Percentiles rank a stretch among this genome's conserved stretches.
Evolutionary conservation across 2,329 filamentous ascomycete species (phyloP).

Genomic region (Curvularia lunata): DNA sequence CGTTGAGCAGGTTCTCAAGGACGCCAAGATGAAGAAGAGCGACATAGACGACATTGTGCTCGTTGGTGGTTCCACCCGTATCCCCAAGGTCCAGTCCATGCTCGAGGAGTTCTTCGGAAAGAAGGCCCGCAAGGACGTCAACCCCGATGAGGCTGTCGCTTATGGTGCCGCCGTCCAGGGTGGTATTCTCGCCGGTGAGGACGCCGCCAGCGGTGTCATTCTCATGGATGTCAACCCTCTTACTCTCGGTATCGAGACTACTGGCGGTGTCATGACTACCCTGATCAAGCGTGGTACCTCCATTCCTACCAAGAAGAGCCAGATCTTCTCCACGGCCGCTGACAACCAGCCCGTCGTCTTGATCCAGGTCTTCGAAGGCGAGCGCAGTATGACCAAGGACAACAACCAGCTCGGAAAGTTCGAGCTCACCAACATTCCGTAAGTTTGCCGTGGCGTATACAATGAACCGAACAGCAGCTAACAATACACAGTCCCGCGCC

Average conservation of each 20-base stretch:
- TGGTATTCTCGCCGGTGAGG: conserved; percentile 90
- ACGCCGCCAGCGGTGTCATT: conserved; percentile 78
- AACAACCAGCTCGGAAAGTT: conserved; percentile 99
- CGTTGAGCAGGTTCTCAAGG: conserved; percentile 97
- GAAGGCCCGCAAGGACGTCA: conserved; percentile 99
- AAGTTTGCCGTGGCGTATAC: conserved; percentile 26
- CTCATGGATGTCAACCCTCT: conserved; percentile 98
- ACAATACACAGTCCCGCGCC: conserved; percentile 68
- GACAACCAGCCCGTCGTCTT: conserved; percentile 96
- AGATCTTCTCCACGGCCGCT: conserved; percentile 96
- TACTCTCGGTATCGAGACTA: conserved; percentile 96
- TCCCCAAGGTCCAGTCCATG: conserved; percentile 93
- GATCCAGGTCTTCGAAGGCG: conserved; percentile 95
- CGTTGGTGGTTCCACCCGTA: conserved; percentile 98
- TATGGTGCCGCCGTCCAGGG: conserved; percentile 97
- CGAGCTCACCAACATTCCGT: conserved; percentile 91
- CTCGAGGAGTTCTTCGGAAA: conserved; percentile 98
- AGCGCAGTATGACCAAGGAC: conserved; percentile 76
- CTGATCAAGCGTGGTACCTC: conserved; percentile 93
- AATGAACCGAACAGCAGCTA: conserved; percentile 14
- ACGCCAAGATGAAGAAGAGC: conserved; percentile 94
- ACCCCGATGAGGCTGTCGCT: conserved; percentile 98
- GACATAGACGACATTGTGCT: conserved; percentile 97
- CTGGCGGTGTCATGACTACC: conserved; percentile 97
- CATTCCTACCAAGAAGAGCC: conserved; percentile 94